Conservation (phyloP, 495 filamentous ascomycete genomes). For the Hamigera avellanea region DNA sequence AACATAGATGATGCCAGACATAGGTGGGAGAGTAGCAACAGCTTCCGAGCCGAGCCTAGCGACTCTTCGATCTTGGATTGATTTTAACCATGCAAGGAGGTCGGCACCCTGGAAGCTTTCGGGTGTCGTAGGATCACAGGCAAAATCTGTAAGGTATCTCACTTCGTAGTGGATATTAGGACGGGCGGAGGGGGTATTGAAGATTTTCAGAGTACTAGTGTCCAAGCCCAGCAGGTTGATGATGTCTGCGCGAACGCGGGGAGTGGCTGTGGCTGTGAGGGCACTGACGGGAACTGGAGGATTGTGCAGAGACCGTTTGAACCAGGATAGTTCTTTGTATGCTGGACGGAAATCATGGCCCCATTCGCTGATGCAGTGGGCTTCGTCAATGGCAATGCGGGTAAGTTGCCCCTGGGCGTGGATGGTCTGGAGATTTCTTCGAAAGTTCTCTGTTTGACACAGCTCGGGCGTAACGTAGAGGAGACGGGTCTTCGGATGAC, state of each 20-base stretch:
- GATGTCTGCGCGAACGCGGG: constrained; percentile 67
- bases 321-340: constrained; percentile 82
- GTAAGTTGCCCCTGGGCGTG: constrained; percentile 71
- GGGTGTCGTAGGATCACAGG: constrained; percentile 13
- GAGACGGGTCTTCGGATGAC: constrained; percentile 72
- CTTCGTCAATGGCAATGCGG: constrained; percentile 85
- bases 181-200: constrained; percentile 68
- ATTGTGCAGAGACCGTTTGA: constrained; percentile 61
- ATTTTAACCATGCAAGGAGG: constrained; percentile 60
- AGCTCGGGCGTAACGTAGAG: constrained; percentile 92
- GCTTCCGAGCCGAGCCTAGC: constrained; percentile 24
- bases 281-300: constrained; percentile 83
- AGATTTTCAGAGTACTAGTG: constrained; percentile 48
- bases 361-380: constrained; percentile 97
- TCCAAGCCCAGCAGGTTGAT: constrained; percentile 61
- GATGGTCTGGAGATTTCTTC: constrained; percentile 59
- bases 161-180: constrained; percentile 90
- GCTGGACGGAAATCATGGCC: constrained; percentile 94
- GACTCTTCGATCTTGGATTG: constrained; percentile 53
- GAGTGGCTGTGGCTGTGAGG: constrained; percentile 81
- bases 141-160: constrained; percentile 58
- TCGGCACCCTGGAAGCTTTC: constrained; percentile 46
- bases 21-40: constrained; percentile 43
- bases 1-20: constrained; percentile 86
- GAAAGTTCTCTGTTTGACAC: constrained; percentile 68